These are phyloP conservation scores for Flaveria bidentis DNA, from an alignment of 129 eudicot genomes.

Conservation along the genomic window DNA sequence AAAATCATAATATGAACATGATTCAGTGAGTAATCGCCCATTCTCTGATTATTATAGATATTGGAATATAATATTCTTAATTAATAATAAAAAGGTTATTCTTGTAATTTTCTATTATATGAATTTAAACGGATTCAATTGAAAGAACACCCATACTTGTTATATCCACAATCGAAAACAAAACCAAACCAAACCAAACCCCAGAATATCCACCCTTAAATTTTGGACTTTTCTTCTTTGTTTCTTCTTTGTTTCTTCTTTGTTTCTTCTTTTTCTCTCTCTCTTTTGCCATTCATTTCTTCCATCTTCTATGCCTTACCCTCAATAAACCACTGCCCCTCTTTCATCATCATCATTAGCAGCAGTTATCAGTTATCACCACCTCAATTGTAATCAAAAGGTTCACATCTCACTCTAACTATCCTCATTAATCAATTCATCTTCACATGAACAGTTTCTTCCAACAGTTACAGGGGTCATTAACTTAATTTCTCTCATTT, in stretches of 20 bases:
- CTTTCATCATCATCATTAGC: slow-evolving; percentile 22
- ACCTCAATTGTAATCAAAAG: slow-evolving; percentile 19
- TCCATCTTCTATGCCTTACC: slow-evolving; percentile 31
- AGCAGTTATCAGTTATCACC: slow-evolving; percentile 3
- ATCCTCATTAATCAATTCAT: slow-evolving; percentile 4
- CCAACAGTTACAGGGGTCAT: no score
- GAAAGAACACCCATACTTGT: not conserved
- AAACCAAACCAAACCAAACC: slow-evolving; percentile 28
- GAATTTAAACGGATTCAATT: no score
- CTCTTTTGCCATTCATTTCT: slow-evolving; percentile 30
- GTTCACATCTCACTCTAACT: slow-evolving; percentile 17
- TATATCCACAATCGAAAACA: not conserved
- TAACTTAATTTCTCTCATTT: no score
- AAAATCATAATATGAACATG: no score
- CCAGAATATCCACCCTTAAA: slow-evolving; percentile 30
- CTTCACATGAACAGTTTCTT: slow-evolving; percentile 17
- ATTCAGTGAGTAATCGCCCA: no score
- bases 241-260: slow-evolving; percentile 34
- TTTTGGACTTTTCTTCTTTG: slow-evolving; percentile 39
- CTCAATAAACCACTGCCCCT: not conserved
- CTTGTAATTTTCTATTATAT: not conserved
- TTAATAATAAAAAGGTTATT: not conserved
- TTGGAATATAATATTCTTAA: no score
- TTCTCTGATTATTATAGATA: no score
- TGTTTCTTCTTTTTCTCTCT: slow-evolving; percentile 28